phyloP scores from a whole-genome alignment of 805 yeast genomes.

The Cyberlindnera mrakii region DNA sequence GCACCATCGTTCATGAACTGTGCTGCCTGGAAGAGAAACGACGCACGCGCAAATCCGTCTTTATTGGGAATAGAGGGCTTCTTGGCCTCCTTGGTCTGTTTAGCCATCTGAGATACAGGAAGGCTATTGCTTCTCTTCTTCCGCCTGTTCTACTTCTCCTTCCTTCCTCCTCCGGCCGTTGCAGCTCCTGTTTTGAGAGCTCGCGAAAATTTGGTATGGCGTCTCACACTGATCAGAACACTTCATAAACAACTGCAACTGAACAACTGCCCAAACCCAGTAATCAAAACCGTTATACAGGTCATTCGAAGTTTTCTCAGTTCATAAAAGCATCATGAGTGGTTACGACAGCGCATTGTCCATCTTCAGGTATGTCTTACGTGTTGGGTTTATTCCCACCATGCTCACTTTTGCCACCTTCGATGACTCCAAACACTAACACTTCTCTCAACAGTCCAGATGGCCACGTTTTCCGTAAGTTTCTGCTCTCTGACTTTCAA shows the following conservation, averaged over 20 bases:
- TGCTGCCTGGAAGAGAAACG: constrained; percentile 51
- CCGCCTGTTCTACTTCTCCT: neutral
- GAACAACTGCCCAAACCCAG: too few relatives aligned
- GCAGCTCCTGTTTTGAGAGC: too few relatives aligned
- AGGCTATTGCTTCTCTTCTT: neutral
- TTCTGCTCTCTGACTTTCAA: too few relatives aligned
- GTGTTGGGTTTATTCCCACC: neutral
- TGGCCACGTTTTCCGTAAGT: constrained; percentile 89
- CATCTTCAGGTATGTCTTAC: constrained; percentile 77
- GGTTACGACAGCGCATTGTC: constrained; percentile 99
- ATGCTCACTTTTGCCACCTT: constrained; percentile 1
- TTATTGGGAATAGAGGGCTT: constrained; percentile 19
- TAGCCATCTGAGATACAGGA: constrained; percentile 12
- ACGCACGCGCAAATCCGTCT: constrained; percentile 55
- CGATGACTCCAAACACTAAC: constrained; percentile 25
- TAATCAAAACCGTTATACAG: too few relatives aligned
- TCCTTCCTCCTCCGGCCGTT: neutral
- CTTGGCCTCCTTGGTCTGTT: constrained; percentile 1
- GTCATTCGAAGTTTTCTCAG: too few relatives aligned
- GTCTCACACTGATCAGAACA: neutral
- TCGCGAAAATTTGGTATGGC: neutral
- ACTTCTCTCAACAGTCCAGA: constrained; percentile 59
- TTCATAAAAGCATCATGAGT: constrained; percentile 55
- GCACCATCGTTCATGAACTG: constrained; percentile 23
- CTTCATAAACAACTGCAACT: too few relatives aligned